phyloP scores from a whole-genome alignment of 2,329 filamentous ascomycete genomes.

The Grosmannia penicillata region DNA sequence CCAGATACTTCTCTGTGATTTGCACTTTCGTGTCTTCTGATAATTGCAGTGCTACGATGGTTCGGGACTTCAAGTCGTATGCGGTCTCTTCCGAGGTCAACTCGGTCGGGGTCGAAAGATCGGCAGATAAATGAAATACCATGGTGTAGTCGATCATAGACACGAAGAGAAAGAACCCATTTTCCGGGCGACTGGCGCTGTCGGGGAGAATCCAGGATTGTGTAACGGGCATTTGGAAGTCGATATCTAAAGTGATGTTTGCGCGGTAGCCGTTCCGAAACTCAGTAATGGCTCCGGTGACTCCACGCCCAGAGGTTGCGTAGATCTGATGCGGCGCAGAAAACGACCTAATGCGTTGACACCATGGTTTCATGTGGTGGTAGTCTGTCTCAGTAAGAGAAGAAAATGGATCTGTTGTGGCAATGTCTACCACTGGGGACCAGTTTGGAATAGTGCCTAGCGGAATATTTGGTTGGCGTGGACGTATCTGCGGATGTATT shows the following conservation, averaged over 20 bases:
- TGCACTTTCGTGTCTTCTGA: conserved; percentile 30
- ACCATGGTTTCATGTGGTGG: conserved; percentile 10
- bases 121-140: conserved; percentile 31
- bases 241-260: conserved; percentile 44
- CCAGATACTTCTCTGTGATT: conserved; percentile 34
- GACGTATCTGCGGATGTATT: conserved; percentile 26
- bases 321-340: conserved; percentile 47
- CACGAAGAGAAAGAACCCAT: conserved; percentile 28
- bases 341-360: conserved; percentile 25
- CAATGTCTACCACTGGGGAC: conserved; percentile 42
- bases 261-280: conserved; percentile 57
- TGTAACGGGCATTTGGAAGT: conserved; percentile 31
- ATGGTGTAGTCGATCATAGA: conserved; percentile 33
- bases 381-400: no score
- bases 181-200: conserved; percentile 11
- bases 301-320: conserved; percentile 49
- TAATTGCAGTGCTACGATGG: conserved; percentile 28
- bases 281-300: conserved; percentile 50
- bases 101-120: conserved; percentile 30
- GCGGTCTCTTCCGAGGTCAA: conserved; percentile 23
- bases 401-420: conserved; percentile 27
- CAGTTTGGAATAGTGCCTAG: conserved; percentile 51
- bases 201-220: conserved; percentile 36
- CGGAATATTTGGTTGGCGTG: conserved; percentile 26
- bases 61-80: conserved; percentile 39